Evolutionary conservation across 2,329 filamentous ascomycete species (phyloP).

Genomic region (Furcasterigmium furcatum): DNA sequence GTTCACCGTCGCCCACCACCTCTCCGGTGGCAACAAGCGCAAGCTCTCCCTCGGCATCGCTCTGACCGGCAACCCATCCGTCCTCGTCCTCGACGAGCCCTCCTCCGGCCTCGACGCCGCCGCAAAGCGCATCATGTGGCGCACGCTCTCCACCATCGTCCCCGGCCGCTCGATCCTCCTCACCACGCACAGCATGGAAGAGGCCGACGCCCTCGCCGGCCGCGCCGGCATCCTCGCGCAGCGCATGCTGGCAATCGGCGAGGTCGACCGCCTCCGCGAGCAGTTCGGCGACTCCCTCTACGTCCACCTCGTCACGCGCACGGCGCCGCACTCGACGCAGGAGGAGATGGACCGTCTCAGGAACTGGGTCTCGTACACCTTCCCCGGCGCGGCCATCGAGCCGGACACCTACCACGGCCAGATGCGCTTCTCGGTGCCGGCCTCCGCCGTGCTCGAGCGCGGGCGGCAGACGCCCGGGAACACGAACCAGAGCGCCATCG

Average conservation of each 20-base stretch:
- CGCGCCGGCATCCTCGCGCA: slow-evolving; percentile 83
- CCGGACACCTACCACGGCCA: slow-evolving; percentile 39
- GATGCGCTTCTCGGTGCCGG: slow-evolving; percentile 20
- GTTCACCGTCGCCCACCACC: slow-evolving; percentile 70
- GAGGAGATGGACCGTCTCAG: slow-evolving; percentile 66
- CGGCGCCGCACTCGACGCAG: slow-evolving; percentile 69
- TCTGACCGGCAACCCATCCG: slow-evolving; percentile 85
- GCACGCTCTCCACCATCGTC: slow-evolving; percentile 70
- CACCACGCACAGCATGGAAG: slow-evolving; percentile 94
- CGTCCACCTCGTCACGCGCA: slow-evolving; percentile 74
- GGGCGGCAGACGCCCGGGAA: slow-evolving; percentile 19
- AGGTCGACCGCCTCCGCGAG: slow-evolving; percentile 66
- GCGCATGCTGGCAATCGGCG: slow-evolving; percentile 82
- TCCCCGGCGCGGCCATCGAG: slow-evolving; percentile 67
- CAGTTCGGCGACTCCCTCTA: slow-evolving; percentile 77
- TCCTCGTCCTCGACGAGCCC: slow-evolving; percentile 86
- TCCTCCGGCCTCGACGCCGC: slow-evolving; percentile 87
- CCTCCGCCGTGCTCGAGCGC: background rate
- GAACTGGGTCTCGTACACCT: slow-evolving; percentile 58
- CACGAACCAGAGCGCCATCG: slow-evolving; percentile 62
- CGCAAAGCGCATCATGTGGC: slow-evolving; percentile 91
- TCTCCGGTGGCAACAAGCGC: slow-evolving; percentile 91
- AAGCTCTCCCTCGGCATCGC: slow-evolving; percentile 88
- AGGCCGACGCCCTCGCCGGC: slow-evolving; percentile 83
- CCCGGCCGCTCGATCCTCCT: slow-evolving; percentile 79